Percentiles rank a stretch among this genome's conserved stretches.
Conservation (phyloP, 176 grass and related monocot genomes). For the Ensete ventricosum region DNA sequence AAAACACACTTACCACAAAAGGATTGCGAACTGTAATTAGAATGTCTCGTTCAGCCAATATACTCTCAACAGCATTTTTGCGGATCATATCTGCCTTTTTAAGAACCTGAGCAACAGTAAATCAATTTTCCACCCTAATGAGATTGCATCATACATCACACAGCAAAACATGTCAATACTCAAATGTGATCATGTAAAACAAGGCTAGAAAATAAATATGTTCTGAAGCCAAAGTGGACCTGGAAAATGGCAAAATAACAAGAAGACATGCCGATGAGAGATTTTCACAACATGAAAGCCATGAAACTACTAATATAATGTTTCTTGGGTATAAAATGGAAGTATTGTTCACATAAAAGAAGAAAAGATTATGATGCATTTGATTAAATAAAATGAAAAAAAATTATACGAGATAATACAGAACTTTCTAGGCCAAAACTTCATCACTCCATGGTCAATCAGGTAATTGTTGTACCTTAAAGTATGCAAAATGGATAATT, state of each 20-base stretch:
- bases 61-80: slow-evolving; percentile 99
- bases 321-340: neutral
- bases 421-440: neutral
- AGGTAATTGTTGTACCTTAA: neutral
- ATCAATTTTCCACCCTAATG: neutral
- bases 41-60: slow-evolving; percentile 96
- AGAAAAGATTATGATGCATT: neutral
- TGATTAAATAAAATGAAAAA: neutral
- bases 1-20: slow-evolving; percentile 75
- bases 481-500: too few relatives aligned
- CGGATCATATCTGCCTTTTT: slow-evolving; percentile 99
- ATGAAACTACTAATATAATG: neutral
- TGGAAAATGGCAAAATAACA: slow-evolving; percentile 7
- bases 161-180: neutral
- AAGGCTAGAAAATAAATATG: neutral
- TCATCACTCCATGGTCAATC: neutral
- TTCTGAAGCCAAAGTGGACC: slow-evolving; percentile 5
- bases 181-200: neutral
- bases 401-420: neutral
- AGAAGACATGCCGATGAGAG: neutral
- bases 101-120: slow-evolving; percentile 56
- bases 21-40: slow-evolving; percentile 96
- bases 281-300: neutral
- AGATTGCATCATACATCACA: too few relatives aligned
- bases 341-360: neutral